A percentile compares a stretch with the other conserved stretches of the same genome.
Evolutionary conservation across 208 protist genomes (phyloP).

Genomic region (Wallacemonas sp.): DNA sequence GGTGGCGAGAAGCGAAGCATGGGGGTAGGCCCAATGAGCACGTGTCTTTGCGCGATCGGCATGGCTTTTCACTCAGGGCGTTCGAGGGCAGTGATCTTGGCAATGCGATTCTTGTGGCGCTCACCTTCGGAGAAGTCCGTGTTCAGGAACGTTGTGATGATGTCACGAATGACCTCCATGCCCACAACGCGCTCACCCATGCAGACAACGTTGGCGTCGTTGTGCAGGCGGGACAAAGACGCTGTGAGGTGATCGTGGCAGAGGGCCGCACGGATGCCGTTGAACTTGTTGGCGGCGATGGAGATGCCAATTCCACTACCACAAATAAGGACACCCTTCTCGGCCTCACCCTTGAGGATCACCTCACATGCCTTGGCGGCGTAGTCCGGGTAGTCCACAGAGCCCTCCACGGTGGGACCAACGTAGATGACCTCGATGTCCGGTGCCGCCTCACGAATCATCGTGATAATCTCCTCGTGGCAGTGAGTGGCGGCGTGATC

Average conservation of each 20-base stretch:
- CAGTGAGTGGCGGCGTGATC: constrained; percentile 83
- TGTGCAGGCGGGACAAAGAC: constrained; percentile 83
- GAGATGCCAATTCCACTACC: constrained; percentile 95
- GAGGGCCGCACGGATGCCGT: constrained; percentile 91
- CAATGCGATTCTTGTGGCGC: constrained; percentile 64
- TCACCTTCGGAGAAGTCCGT: constrained; percentile 81
- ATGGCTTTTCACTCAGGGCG: neutral
- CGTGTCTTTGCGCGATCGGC: neutral
- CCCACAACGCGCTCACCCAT: constrained; percentile 84
- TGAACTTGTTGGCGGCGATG: constrained; percentile 95
- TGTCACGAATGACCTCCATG: constrained; percentile 81
- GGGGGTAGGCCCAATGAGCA: too few relatives aligned
- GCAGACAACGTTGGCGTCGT: constrained; percentile 93
- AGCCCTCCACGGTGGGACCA: constrained; percentile 39
- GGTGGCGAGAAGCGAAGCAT: too few relatives aligned
- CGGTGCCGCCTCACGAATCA: constrained; percentile 40
- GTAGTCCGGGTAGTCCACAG: constrained; percentile 94
- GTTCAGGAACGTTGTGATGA: constrained; percentile 83
- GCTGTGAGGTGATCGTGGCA: constrained; percentile 93
- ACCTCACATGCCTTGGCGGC: constrained; percentile 61
- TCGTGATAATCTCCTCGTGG: constrained; percentile 67
- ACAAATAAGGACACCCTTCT: constrained; percentile 89
- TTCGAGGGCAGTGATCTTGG: constrained; percentile 56
- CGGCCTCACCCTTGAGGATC: constrained; percentile 58
- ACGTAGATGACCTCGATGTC: constrained; percentile 77